Evolutionary conservation across 2,329 filamentous ascomycete genomes (phyloP), one percentile per base, ranked within the genome.

Genomic region (Cladorrhinum sp.): DNA sequence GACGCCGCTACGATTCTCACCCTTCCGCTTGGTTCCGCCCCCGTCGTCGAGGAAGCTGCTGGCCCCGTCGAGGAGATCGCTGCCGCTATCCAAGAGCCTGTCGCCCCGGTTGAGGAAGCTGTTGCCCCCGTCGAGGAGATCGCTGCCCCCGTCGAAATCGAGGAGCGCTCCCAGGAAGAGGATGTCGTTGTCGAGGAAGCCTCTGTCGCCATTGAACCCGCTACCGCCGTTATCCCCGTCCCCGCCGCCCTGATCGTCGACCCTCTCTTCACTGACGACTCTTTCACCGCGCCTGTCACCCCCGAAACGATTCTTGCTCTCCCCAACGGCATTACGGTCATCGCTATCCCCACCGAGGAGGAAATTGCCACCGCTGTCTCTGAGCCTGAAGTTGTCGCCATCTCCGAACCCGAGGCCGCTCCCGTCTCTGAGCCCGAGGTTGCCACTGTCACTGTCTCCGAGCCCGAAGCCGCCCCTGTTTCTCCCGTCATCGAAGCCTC

Each of bases 281-380:
- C n/a, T 14, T 21, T 54, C 21, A 54, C 33, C 23, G 51, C 51
- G 8, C 51, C 51, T 18, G 51, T 54, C 36, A 36, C 51, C 36
- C 51, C 51, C 51, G 28, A 39, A 30, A 21, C 51, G 28, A 54
- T 54, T 54, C 51, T 54, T 36, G 51, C 51, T 54, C 23, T 54
- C 28, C 51, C 51, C 7, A 54, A 54, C n/a, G 36, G 26, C 3
- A 21, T 54, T 18, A 36, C 51, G 30, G 28, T 2, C 28, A 21
- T 12, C 36, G 51, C 5, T 14, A 10, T 26, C n/a, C 28, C n/a
- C n/a, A 21, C n/a, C 2, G 51, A 54, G 24, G 28, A 23, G 8
- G 8, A 21, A 21, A 14, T 20, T 18, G 12, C 51, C 12, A 16
- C 46, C 18, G 6, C 46, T 16, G 46, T 49, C 46, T n/a, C 18